A percentile compares a stretch with the other conserved stretches of the same genome.
Conservation (phyloP, 352 stramenopile species). For the Pythium volutum region DNA sequence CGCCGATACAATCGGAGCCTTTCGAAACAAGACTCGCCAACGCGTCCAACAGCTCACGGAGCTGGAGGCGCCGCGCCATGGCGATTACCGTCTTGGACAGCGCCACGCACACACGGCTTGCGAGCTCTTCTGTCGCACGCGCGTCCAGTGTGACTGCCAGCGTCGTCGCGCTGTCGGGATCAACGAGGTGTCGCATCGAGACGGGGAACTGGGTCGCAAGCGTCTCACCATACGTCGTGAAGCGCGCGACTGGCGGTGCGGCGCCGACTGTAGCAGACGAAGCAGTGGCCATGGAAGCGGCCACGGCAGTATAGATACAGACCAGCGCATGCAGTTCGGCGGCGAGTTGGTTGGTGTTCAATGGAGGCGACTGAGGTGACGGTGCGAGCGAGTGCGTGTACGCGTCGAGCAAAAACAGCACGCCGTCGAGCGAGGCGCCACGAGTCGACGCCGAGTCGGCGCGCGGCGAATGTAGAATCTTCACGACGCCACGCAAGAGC, state of each 20-base stretch:
- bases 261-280: not conserved
- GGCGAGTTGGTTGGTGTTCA: not conserved
- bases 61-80: not conserved
- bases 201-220: conserved; percentile 20
- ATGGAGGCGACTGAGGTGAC: not conserved
- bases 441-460: not conserved
- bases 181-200: conserved; percentile 22
- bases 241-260: not conserved
- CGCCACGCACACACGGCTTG: conserved; percentile 11
- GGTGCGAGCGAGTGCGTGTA: not conserved
- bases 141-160: conserved; percentile 15
- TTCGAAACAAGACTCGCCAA: not conserved
- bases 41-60: not conserved
- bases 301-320: not conserved
- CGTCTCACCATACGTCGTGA: conserved; percentile 22
- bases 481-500: conserved; percentile 2
- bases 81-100: conserved; percentile 2
- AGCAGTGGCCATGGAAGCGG: not conserved
- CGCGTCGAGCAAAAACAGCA: conserved; percentile 17
- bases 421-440: conserved; percentile 9
- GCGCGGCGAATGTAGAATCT: not conserved
- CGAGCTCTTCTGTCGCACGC: conserved; percentile 9
- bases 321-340: not conserved
- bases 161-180: conserved; percentile 6
- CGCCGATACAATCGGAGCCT: not conserved